Percentiles rank a stretch among this genome's conserved stretches.
Conservation (phyloP, 257 asterid species). For the Marsdenia floribunda region DNA sequence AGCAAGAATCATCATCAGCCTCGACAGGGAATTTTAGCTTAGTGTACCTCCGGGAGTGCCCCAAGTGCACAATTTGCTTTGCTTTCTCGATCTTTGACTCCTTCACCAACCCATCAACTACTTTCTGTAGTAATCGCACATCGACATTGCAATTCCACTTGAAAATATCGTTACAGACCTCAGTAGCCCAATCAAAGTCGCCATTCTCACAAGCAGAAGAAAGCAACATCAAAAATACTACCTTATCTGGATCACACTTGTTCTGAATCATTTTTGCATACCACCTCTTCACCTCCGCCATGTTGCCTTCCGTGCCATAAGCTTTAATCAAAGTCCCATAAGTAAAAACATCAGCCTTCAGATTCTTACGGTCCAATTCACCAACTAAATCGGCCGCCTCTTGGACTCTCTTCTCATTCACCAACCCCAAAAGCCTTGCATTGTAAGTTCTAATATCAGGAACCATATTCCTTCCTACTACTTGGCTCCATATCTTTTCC, state of each 20-base stretch:
- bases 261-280: conserved; percentile 23
- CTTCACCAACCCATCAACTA: conserved; percentile 35
- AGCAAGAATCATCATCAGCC: conserved; percentile 5
- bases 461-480: conserved; percentile 24
- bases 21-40: conserved; percentile 26
- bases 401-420: conserved; percentile 18
- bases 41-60: conserved; percentile 26
- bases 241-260: conserved; percentile 24
- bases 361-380: conserved; percentile 25
- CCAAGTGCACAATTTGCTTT: conserved; percentile 34
- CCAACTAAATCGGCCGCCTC: conserved; percentile 29
- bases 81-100: conserved; percentile 32
- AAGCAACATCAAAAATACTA: conserved; percentile 18
- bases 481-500: conserved; percentile 34
- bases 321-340: conserved; percentile 33
- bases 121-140: conserved; percentile 32
- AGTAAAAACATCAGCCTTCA: conserved; percentile 36
- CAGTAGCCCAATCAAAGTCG: conserved; percentile 37
- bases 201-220: conserved; percentile 30
- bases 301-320: conserved; percentile 23
- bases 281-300: conserved; percentile 42
- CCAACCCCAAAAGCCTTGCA: conserved; percentile 32
- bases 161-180: conserved; percentile 39
- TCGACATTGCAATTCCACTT: conserved; percentile 28
- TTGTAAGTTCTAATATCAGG: conserved; percentile 37